Evolutionary conservation across 306 rosid genomes (phyloP).

Genomic region (Vigna hirtella): DNA sequence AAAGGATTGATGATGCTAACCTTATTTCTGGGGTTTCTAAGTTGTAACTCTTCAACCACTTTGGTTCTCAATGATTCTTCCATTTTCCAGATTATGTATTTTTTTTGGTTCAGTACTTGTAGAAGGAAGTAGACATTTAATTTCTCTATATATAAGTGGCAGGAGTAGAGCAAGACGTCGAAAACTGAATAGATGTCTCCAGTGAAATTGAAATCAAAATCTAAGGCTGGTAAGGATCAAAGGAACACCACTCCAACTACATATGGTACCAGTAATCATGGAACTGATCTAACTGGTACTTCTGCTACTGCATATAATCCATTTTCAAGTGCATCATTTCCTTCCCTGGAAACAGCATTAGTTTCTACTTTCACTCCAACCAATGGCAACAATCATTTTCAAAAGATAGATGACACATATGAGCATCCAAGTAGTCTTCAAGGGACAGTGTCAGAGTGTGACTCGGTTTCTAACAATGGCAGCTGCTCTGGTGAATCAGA

Average conservation of each 20-base stretch:
- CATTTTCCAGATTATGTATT: too few relatives aligned
- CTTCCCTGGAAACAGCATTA: slow-evolving; percentile 59
- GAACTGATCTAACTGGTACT: background rate
- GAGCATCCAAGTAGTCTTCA: slow-evolving; percentile 67
- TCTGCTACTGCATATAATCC: slow-evolving; percentile 72
- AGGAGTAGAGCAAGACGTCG: too few relatives aligned
- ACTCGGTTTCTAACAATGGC: slow-evolving; percentile 81
- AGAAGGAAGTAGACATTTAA: too few relatives aligned
- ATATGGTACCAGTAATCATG: slow-evolving; percentile 21
- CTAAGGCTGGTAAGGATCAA: slow-evolving; percentile 62
- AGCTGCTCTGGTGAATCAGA: slow-evolving; percentile 93
- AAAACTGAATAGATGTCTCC: slow-evolving; percentile 61
- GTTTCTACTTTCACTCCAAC: slow-evolving; percentile 49
- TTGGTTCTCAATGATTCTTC: too few relatives aligned
- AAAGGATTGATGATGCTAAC: too few relatives aligned
- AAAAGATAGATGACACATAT: slow-evolving; percentile 67
- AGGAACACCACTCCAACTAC: slow-evolving; percentile 61
- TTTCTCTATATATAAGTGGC: too few relatives aligned
- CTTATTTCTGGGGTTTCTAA: too few relatives aligned
- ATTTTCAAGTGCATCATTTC: slow-evolving; percentile 61
- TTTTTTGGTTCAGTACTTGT: too few relatives aligned
- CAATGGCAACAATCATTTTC: slow-evolving; percentile 61
- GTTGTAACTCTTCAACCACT: too few relatives aligned
- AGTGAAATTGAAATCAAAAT: slow-evolving; percentile 71
- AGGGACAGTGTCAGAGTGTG: slow-evolving; percentile 64